Percentiles rank a stretch among this genome's conserved stretches.
Evolutionary conservation across 768 basidiomycete genomes (phyloP).

Genomic region (Chalciporus piperatus): DNA sequence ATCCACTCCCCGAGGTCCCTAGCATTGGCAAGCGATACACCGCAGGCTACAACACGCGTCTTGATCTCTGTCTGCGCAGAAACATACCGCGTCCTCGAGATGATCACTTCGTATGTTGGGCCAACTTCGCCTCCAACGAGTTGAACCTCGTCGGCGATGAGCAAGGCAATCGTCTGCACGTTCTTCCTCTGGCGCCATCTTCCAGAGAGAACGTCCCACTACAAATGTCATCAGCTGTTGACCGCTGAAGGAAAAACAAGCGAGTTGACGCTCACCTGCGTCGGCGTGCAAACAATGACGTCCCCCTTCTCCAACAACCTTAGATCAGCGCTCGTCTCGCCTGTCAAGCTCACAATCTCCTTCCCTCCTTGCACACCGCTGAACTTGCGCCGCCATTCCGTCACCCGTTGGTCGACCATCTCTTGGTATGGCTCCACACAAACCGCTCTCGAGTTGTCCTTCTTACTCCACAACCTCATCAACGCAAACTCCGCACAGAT

Average conservation of each 20-base stretch:
- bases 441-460: constrained; percentile 77
- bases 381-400: constrained; percentile 90
- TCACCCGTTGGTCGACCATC: constrained; percentile 89
- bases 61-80: constrained; percentile 90
- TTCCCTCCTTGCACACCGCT: constrained; percentile 82
- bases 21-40: constrained; percentile 94
- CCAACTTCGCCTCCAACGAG: constrained; percentile 93
- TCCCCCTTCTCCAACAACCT: constrained; percentile 88
- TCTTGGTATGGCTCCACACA: constrained; percentile 97
- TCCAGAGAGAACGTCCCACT: constrained; percentile 96
- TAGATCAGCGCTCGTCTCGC: constrained; percentile 90
- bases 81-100: constrained; percentile 96
- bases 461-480: constrained; percentile 90
- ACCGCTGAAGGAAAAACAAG: not conserved
- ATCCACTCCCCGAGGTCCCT: constrained; percentile 98
- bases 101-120: constrained; percentile 93
- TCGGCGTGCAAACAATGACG: constrained; percentile 91
- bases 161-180: constrained; percentile 86
- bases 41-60: constrained; percentile 92
- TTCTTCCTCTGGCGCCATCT: constrained; percentile 97
- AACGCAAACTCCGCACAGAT: constrained; percentile 97
- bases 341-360: constrained; percentile 90
- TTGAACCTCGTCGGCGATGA: constrained; percentile 96
- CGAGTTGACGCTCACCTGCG: constrained; percentile 54
- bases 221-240: constrained; percentile 3